Base-by-base conservation (phyloP, 2,329 filamentous ascomycete species). In the Colletotrichum nymphaeae region DNA sequence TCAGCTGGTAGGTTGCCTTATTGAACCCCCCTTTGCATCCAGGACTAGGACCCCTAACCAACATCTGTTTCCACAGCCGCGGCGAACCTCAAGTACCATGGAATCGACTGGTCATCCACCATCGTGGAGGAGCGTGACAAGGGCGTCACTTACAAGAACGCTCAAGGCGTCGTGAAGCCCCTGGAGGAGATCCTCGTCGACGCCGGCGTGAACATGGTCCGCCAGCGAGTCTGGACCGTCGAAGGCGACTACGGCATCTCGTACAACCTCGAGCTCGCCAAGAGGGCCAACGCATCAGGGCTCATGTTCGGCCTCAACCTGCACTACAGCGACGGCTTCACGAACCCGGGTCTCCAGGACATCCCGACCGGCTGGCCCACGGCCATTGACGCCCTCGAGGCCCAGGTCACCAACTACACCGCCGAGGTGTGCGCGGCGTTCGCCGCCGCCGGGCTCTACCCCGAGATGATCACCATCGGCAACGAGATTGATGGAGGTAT, bases 151-250 rank as follows among this genome's bases (percentile, higher is more conserved):
- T 42, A 42, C 37, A 42, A 42, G 37, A 42, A 42, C 37, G 37
- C 37, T 3, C 37, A 42, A 42, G 37, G 37, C 37, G 37, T 42
- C 37, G 37, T 16, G 37, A 42, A 42, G 6, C 37, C 37, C 16
- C 37, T 42, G 37, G 37, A 42, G 37, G 37, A 42, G 16, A 42
- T 42, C 0, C 37, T 42, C 37, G 37, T 42, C 0, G 37, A 16
- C 37, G 62, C 62, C 46, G 42, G 62, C 24, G 46, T 64, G 22
- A 64, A 64, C 62, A 52, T 64, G 14, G 62, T 64, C 24, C 62
- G 62, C 5, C 62, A 64, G 26, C 62, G 62, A 8, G 62, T 64
- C 22, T 64, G 62, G 62, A 64, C 62, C n/a, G 62, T 64, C 19
- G 62, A 64, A 28, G 62, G 62, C 19, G 62, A 64, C 42, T 53